Percentiles rank a stretch among this genome's conserved stretches.
phyloP scores from a whole-genome alignment of 805 yeast genomes.

The Candida hispaniensis region DNA sequence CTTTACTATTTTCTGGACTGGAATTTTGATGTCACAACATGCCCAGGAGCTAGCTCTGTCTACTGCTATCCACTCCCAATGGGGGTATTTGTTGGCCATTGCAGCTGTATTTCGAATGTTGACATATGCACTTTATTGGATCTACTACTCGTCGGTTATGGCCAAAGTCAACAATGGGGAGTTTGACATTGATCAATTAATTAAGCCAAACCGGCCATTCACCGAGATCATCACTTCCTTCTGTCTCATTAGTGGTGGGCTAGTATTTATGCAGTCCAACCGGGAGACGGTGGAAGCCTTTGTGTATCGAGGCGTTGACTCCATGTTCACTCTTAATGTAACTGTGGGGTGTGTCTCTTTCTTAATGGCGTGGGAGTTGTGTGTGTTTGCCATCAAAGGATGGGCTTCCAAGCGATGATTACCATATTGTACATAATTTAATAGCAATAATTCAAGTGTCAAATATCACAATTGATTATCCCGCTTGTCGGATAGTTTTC shows the following conservation, averaged over 20 bases:
- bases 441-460: no score
- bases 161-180: constrained; percentile 5
- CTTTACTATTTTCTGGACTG: constrained; percentile 92
- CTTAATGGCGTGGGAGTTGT: constrained; percentile 82
- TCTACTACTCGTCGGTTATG: constrained; percentile 23
- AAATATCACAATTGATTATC: no score
- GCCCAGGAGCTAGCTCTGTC: constrained; percentile 71
- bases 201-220: constrained; percentile 59
- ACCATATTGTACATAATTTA: no score
- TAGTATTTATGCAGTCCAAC: constrained; percentile 84
- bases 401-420: constrained; percentile 17
- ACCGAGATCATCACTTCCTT: constrained; percentile 77
- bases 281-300: constrained; percentile 75
- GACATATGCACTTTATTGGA: constrained; percentile 49
- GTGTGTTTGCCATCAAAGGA: constrained; percentile 39
- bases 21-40: constrained; percentile 89
- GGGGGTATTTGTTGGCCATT: constrained; percentile 80
- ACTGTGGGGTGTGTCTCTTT: constrained; percentile 69
- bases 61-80: constrained; percentile 74
- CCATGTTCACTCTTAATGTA: constrained; percentile 85
- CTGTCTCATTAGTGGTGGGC: constrained; percentile 76
- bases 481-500: no score
- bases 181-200: constrained; percentile 14
- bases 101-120: constrained; percentile 69
- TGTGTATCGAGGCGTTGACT: constrained; percentile 70